These are phyloP conservation scores for Eucalyptus regnans DNA, from an alignment of 345 rosid genomes.

Conservation along the genomic window DNA sequence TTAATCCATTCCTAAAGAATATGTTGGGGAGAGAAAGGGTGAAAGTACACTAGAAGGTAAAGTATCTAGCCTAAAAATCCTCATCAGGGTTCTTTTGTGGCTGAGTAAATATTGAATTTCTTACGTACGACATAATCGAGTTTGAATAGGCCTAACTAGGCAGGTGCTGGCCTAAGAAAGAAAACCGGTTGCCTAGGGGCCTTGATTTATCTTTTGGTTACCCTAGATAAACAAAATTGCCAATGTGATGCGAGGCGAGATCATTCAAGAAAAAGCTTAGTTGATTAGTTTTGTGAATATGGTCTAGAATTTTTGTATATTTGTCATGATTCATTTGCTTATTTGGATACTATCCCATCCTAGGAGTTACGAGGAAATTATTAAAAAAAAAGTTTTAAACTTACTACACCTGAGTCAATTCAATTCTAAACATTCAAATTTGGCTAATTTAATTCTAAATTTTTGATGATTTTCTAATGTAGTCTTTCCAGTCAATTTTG, in stretches of 20 bases:
- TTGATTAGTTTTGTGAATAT: background rate
- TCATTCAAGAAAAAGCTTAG: background rate
- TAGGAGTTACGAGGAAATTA: background rate
- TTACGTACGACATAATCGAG: background rate
- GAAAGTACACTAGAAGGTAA: too few species aligned
- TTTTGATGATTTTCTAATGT: too few species aligned
- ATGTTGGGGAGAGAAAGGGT: background rate
- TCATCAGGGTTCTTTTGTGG: too few species aligned
- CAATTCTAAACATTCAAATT: too few species aligned
- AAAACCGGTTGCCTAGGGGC: background rate
- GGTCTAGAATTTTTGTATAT: background rate
- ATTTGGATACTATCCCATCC: background rate
- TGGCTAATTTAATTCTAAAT: too few species aligned
- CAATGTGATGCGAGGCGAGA: background rate
- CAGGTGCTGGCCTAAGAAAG: background rate
- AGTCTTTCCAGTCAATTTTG: rapidly evolving
- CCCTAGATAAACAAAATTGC: background rate
- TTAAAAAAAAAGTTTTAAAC: too few species aligned
- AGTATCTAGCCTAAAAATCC: too few species aligned
- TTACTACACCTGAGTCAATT: too few species aligned
- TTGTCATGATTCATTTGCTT: background rate
- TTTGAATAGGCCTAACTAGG: background rate
- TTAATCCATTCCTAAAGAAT: background rate
- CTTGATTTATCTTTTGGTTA: background rate
- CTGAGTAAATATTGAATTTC: background rate